Base-by-base conservation (phyloP, 176 grass and related monocot genomes). In the Aegilops sharonensis region DNA sequence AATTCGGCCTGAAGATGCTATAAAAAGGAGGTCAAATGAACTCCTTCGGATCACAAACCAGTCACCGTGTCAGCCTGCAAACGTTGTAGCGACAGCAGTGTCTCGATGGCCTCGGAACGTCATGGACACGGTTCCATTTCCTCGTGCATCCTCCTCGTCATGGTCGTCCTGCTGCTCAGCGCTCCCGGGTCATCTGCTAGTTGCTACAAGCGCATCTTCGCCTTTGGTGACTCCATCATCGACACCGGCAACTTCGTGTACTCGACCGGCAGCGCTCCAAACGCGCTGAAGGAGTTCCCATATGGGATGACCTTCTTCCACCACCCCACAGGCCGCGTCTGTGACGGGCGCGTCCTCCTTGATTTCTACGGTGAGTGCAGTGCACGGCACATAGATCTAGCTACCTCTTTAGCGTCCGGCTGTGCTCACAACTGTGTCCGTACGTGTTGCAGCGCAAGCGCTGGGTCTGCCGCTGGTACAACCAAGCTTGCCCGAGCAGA, bases 161-260 rank as follows among this genome's bases (percentile, higher is more conserved):
- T 3, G n/a, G 52, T n/a, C 8, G 24, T 45, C 24, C 62, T 86
- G 3, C 70, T 88, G 54, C 79, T 84, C 27, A 83, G 59, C 31
- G 11, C 77, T 8, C 43, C 17, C 27, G 37, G 13, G 7, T 25
- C 43, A 9, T 82, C 60, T 29, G 24, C 62, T 29, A 1, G 77
- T 57, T 94, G 90, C 83, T 97, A 92, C 67, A 84, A 87, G n/a
- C 70, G 88, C 60, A 94, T 97, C 20, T 92, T 92, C 27, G 83
- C 63, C 61, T 92, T 97, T 21, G 94, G 94, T 0, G 94, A 97
- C 81, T 92, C 92, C 15, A 77, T 92, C 34, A 88, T 86, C 27
- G 92, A 97, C 73, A 94, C 59, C 1, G 92, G 94, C 4, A 94
- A 97, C 75, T 80, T 52, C 18, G 31, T 85, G 25, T 18, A 90